phyloP scores from a whole-genome alignment of 2,329 filamentous ascomycete genomes.

The Penicillium thymicola region DNA sequence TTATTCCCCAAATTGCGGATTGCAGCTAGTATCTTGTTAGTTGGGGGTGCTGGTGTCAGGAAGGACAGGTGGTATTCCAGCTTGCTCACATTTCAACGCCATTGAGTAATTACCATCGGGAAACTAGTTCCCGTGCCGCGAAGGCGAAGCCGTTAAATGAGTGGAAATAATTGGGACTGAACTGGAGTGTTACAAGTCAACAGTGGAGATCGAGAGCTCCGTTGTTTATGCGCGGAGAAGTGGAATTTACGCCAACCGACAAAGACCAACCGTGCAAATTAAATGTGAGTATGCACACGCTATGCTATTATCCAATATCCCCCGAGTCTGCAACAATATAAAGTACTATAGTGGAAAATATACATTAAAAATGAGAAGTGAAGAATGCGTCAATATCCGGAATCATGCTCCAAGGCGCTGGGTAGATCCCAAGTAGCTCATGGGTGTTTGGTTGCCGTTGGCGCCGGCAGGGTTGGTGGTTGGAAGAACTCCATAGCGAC shows the following conservation, averaged over 20 bases:
- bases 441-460: slow-evolving; percentile 39
- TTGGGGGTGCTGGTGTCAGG: background rate
- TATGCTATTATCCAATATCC: slow-evolving; percentile 18
- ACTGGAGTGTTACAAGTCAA: slow-evolving; percentile 8
- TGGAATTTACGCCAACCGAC: slow-evolving; percentile 32
- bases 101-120: slow-evolving; percentile 32
- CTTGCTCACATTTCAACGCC: slow-evolving; percentile 41
- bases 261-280: slow-evolving; percentile 33
- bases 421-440: slow-evolving; percentile 60
- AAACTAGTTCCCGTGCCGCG: slow-evolving; percentile 22
- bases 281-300: slow-evolving; percentile 18
- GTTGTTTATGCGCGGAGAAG: slow-evolving; percentile 18
- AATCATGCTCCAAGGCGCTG: slow-evolving; percentile 67
- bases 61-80: background rate
- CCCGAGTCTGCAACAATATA: slow-evolving; percentile 7
- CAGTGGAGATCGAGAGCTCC: slow-evolving; percentile 17
- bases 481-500: slow-evolving; percentile 84
- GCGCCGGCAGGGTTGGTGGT: slow-evolving; percentile 41
- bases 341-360: slow-evolving; percentile 26
- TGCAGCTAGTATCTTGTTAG: slow-evolving; percentile 30
- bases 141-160: slow-evolving; percentile 9
- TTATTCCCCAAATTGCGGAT: slow-evolving; percentile 66
- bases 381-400: background rate
- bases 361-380: slow-evolving; percentile 30
- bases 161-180: slow-evolving; percentile 3